Conservation (phyloP, 2,329 filamentous ascomycete genomes). For the Geosmithia flava region DNA sequence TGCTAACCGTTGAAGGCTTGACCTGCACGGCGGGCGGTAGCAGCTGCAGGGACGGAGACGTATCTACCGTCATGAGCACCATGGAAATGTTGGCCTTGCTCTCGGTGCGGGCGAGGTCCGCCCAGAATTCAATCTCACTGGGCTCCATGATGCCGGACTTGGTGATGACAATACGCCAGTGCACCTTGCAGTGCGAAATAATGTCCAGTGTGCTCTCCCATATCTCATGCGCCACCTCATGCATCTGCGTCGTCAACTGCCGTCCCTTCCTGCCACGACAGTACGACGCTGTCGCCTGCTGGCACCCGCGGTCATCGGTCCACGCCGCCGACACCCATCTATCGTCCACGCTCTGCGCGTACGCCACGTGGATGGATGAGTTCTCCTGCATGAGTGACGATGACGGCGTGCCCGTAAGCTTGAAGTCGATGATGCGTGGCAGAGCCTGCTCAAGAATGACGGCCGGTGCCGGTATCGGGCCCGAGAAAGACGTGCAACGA, state of each 20-base stretch:
- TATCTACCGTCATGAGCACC: conserved; percentile 53
- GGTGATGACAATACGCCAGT: conserved; percentile 67
- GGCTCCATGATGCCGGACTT: conserved; percentile 58
- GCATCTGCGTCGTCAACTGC: conserved; percentile 37
- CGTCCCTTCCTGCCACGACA: conserved; percentile 51
- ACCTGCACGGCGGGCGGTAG: conserved; percentile 42
- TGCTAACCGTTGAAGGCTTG: conserved; percentile 31
- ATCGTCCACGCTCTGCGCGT: conserved; percentile 62
- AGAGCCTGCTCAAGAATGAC: conserved; percentile 60
- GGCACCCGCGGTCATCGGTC: conserved; percentile 65
- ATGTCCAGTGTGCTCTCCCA: conserved; percentile 70
- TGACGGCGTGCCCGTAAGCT: conserved; percentile 53
- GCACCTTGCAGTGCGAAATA: conserved; percentile 55
- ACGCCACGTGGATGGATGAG: conserved; percentile 69
- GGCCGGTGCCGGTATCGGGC: conserved; percentile 51
- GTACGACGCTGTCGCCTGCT: conserved; percentile 63
- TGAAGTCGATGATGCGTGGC: conserved; percentile 65
- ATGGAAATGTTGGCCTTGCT: conserved; percentile 37
- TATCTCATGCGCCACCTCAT: conserved; percentile 59
- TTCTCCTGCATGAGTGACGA: conserved; percentile 67
- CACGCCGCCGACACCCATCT: conserved; percentile 71
- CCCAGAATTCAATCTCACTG: conserved; percentile 51
- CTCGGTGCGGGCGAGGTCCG: conserved; percentile 37
- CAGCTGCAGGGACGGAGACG: conserved; percentile 50
- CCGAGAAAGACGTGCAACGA: conserved; percentile 47